These are phyloP conservation scores for Dryadomyces quercivorus DNA, from an alignment of 2,329 filamentous ascomycete species.

Conservation along the genomic window DNA sequence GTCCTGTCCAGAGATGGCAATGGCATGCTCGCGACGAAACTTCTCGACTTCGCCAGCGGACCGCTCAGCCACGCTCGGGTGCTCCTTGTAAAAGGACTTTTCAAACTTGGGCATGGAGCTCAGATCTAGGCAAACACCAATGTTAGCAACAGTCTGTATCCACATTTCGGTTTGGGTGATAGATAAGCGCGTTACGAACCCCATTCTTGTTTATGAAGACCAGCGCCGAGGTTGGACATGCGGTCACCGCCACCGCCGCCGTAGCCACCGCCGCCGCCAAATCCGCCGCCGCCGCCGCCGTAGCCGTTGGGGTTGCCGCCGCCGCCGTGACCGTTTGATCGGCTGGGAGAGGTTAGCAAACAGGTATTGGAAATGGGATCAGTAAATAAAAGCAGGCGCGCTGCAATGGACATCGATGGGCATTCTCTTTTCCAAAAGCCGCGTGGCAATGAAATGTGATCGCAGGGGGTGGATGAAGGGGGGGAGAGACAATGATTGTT, in stretches of 20 bases:
- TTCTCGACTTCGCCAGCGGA: conserved; percentile 70
- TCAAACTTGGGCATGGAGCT: conserved; percentile 84
- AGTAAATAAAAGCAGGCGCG: background rate
- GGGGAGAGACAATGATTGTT: background rate
- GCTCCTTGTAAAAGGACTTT: conserved; percentile 98
- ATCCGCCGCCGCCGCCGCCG: conserved; percentile 26
- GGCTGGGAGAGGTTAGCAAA: background rate
- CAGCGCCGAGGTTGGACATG: conserved; percentile 83
- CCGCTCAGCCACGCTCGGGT: conserved; percentile 63
- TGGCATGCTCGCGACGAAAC: conserved; percentile 77
- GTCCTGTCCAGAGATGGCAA: conserved; percentile 66
- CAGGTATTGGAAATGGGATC: background rate
- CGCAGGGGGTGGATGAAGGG: background rate
- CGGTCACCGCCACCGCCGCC: conserved; percentile 71
- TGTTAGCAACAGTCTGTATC: background rate
- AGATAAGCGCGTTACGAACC: conserved; percentile 42
- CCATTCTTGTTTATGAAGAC: conserved; percentile 80
- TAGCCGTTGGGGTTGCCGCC: conserved; percentile 22
- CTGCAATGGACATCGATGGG: background rate
- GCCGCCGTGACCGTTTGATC: conserved; percentile 22
- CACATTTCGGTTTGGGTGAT: background rate
- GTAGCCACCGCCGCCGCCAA: conserved; percentile 23
- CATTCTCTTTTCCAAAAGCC: too few species aligned
- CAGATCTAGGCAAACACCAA: conserved; percentile 45
- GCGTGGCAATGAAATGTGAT: background rate